A percentile compares a stretch with the other conserved stretches of the same genome.
Evolutionary conservation across 202 grass and related monocot genomes (phyloP).

Genomic region (Cymbopogon flexuosus): DNA sequence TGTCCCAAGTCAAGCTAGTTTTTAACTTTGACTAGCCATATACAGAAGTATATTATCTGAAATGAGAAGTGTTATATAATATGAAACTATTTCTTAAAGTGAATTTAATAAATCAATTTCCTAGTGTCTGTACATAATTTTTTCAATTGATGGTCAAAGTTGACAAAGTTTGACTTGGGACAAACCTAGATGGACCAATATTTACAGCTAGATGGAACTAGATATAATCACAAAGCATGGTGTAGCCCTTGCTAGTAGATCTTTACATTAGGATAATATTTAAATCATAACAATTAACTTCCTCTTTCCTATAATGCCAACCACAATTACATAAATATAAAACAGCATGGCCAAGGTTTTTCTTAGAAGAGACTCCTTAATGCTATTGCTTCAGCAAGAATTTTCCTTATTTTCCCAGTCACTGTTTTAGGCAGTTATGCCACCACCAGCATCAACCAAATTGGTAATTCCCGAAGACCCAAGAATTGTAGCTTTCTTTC

Average conservation of each 20-base stretch:
- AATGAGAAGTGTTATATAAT: not conserved
- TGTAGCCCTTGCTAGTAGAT: not conserved
- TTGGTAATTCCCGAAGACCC: constrained; percentile 15
- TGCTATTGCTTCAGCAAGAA: not conserved
- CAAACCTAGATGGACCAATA: not conserved
- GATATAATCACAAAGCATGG: not conserved
- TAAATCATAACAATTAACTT: not conserved
- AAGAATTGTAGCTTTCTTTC: constrained; percentile 22
- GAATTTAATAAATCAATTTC: not conserved
- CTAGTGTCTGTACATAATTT: not conserved
- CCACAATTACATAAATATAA: not conserved
- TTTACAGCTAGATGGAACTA: not conserved
- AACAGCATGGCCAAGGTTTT: not conserved
- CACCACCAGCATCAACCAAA: not conserved
- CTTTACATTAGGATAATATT: not conserved
- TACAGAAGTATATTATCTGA: not conserved
- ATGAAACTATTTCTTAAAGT: not conserved
- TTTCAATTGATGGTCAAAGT: not conserved
- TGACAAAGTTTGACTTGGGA: not conserved
- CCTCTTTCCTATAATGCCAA: not conserved
- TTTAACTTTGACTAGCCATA: not conserved
- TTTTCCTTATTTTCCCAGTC: not conserved
- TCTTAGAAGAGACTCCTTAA: not conserved
- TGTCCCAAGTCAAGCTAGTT: not conserved
- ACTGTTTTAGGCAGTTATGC: not conserved